A percentile compares a stretch with the other conserved stretches of the same genome.
These are phyloP conservation scores for Aspergillus ochraceus DNA, from an alignment of 2,329 filamentous ascomycete genomes.

Conservation along the genomic window DNA sequence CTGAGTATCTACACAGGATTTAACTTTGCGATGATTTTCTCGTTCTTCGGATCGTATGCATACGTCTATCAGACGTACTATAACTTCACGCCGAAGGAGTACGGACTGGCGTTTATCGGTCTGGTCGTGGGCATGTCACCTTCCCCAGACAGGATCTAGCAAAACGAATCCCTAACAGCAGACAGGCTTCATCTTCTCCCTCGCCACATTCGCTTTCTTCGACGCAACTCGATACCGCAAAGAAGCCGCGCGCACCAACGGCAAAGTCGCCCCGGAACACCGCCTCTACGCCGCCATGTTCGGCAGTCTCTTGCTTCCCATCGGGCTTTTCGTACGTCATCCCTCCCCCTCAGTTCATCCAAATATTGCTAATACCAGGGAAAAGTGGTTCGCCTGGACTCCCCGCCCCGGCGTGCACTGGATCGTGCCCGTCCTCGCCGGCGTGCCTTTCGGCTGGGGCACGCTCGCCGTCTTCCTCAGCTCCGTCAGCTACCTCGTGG, in stretches of 20 bases:
- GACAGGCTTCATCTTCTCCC: slow-evolving; percentile 41
- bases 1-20: no score
- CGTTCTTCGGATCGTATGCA: no score
- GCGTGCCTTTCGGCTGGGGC: slow-evolving; percentile 70
- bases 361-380: no score
- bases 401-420: slow-evolving; percentile 70
- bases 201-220: background rate
- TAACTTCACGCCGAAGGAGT: slow-evolving; percentile 73
- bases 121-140: slow-evolving; percentile 28
- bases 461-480: slow-evolving; percentile 75
- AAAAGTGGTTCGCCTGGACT: slow-evolving; percentile 71
- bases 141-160: no score
- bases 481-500: slow-evolving; percentile 70
- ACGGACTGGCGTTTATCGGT: slow-evolving; percentile 70
- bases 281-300: background rate
- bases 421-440: slow-evolving; percentile 69
- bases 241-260: background rate
- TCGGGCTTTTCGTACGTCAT: slow-evolving; percentile 14
- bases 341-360: no score
- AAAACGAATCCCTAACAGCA: slow-evolving; percentile 15
- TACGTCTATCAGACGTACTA: slow-evolving; percentile 46
- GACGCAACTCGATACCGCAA: background rate
- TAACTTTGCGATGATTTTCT: no score
- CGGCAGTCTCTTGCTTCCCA: background rate
- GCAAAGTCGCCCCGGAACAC: background rate